Evolutionary conservation across 805 yeast genomes (phyloP).

Genomic region (Monosporozyma siamensis): DNA sequence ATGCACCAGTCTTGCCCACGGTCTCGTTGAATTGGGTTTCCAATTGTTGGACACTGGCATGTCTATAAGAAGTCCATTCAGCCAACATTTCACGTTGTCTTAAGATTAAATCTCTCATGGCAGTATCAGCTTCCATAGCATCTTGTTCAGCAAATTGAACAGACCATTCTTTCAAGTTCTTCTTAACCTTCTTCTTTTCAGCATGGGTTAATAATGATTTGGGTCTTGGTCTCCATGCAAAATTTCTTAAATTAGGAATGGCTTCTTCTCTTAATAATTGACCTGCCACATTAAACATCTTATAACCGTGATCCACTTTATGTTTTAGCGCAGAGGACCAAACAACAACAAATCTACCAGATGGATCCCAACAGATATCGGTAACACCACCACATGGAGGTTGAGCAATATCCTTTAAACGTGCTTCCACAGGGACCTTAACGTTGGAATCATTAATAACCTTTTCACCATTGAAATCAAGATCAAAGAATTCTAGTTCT

Average conservation of each 20-base stretch:
- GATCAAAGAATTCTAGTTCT: constrained; percentile 77
- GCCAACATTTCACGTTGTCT: constrained; percentile 70
- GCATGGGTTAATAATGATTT: constrained; percentile 60
- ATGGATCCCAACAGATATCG: constrained; percentile 86
- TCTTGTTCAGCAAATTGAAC: constrained; percentile 92
- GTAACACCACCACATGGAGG: constrained; percentile 72
- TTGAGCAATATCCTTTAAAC: constrained; percentile 51
- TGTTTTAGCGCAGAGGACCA: constrained; percentile 86
- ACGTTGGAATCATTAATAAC: constrained; percentile 23
- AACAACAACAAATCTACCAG: constrained; percentile 82
- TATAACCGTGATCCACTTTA: constrained; percentile 83
- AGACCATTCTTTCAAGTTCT: constrained; percentile 79
- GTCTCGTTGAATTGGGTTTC: constrained; percentile 20
- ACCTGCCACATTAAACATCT: constrained; percentile 79
- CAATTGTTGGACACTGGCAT: constrained; percentile 38
- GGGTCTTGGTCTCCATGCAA: constrained; percentile 98
- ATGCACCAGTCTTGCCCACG: constrained; percentile 25
- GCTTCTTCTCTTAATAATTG: constrained; percentile 62
- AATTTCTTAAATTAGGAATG: constrained; percentile 76
- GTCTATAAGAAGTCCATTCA: constrained; percentile 81
- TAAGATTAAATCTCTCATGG: constrained; percentile 80
- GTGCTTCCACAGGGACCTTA: constrained; percentile 45
- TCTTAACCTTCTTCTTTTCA: constrained; percentile 82
- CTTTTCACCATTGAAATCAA: constrained; percentile 68
- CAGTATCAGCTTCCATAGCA: constrained; percentile 91